phyloP scores from a whole-genome alignment of 2,329 filamentous ascomycete genomes.

The Dryadomyces quercus-mongolicae region DNA sequence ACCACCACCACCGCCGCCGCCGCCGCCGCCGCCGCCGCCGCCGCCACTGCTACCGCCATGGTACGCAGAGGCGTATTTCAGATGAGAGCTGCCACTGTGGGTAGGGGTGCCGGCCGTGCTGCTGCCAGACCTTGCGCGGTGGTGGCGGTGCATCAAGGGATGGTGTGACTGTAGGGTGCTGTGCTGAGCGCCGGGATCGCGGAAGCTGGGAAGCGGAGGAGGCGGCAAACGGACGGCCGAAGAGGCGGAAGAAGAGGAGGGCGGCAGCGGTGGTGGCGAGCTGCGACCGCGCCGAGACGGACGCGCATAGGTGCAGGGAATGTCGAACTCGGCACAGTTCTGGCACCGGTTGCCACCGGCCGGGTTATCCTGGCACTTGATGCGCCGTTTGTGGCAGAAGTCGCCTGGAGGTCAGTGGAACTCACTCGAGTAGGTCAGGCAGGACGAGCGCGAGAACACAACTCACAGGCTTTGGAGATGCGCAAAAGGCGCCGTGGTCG shows the following conservation, averaged over 20 bases:
- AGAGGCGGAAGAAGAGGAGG: neutral
- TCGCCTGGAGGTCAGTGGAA: conserved; percentile 4
- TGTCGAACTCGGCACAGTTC: conserved; percentile 14
- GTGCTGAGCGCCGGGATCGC: neutral
- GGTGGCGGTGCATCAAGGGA: neutral
- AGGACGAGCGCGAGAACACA: neutral
- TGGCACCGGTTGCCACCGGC: conserved; percentile 8
- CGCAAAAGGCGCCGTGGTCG: conserved; percentile 10
- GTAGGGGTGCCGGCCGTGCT: neutral
- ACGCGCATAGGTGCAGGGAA: conserved; percentile 12
- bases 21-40: neutral
- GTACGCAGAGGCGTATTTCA: neutral
- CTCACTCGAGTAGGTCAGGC: neutral
- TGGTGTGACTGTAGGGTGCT: neutral
- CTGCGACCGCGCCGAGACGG: conserved; percentile 11
- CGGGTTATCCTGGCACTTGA: conserved; percentile 12
- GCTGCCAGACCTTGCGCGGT: neutral
- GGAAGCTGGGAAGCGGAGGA: neutral
- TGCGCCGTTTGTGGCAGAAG: conserved; percentile 15
- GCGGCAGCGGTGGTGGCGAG: conserved; percentile 8
- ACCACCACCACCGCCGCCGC: neutral
- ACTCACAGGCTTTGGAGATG: conserved; percentile 9
- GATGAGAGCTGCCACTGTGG: neutral
- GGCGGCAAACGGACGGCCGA: neutral
- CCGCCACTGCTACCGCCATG: neutral